These are phyloP conservation scores for Solanum bulbocastanum DNA, from an alignment of 257 asterid genomes.

Conservation along the genomic window DNA sequence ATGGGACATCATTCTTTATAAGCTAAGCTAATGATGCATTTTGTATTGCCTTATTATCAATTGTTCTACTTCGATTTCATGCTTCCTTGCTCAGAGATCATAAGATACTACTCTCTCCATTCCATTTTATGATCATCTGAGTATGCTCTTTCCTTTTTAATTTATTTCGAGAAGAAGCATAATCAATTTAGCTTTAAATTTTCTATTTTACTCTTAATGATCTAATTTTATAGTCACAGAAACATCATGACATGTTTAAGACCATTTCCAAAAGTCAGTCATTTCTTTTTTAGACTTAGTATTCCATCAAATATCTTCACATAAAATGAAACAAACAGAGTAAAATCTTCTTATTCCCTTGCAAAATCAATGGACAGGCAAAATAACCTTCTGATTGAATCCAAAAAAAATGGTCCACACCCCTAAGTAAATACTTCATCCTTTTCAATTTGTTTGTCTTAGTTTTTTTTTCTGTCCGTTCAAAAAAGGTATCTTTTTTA, in stretches of 20 bases:
- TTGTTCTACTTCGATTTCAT: neutral
- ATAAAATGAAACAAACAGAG: neutral
- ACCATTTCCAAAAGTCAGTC: neutral
- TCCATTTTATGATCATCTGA: neutral
- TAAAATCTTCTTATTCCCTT: neutral
- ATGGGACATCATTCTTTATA: neutral
- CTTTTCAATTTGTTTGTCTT: too few relatives aligned
- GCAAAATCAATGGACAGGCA: neutral
- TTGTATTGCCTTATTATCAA: neutral
- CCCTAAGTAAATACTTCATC: neutral
- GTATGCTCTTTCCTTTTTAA: neutral
- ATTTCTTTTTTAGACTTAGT: neutral
- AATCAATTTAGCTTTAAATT: neutral
- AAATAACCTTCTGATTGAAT: neutral
- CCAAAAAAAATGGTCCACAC: neutral
- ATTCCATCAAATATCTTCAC: neutral
- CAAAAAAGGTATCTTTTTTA: too few relatives aligned
- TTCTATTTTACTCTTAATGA: neutral
- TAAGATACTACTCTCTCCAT: neutral
- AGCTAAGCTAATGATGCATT: neutral
- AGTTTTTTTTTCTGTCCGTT: rapidly evolving
- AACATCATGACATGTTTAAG: neutral
- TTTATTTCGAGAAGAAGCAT: neutral
- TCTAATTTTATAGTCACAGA: neutral
- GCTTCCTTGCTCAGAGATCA: neutral